Percentiles rank a stretch among this genome's conserved stretches.
phyloP scores from a whole-genome alignment of 2,329 filamentous ascomycete genomes.

The Aspergillus niger region DNA sequence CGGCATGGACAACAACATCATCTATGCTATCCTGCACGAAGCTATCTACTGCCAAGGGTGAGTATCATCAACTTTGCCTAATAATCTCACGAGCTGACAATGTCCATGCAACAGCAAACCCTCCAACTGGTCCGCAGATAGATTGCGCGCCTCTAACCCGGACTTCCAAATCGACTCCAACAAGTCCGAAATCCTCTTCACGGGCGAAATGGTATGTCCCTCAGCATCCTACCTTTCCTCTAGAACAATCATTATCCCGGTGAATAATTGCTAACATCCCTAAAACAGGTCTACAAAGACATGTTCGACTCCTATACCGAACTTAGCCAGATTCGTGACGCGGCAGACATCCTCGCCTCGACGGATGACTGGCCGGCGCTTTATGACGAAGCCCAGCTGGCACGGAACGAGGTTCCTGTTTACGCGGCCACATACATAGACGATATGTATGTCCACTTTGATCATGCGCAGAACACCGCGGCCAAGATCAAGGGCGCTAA shows the following conservation, averaged over 20 bases:
- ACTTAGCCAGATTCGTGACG: conserved; percentile 66
- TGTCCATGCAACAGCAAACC: conserved; percentile 45
- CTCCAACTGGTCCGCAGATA: conserved; percentile 74
- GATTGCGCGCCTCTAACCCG: conserved; percentile 36
- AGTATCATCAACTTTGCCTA: neutral
- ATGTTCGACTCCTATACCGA: conserved; percentile 82
- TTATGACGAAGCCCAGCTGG: conserved; percentile 73
- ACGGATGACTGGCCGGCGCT: conserved; percentile 71
- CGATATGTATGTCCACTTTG: conserved; percentile 90
- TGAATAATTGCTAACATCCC: neutral
- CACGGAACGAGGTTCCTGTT: conserved; percentile 77
- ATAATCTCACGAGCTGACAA: neutral
- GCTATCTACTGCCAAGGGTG: conserved; percentile 77
- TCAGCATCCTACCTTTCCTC: neutral
- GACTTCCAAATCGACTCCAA: conserved; percentile 50
- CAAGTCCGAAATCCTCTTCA: conserved; percentile 69
- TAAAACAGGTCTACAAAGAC: conserved; percentile 67
- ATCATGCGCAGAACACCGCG: conserved; percentile 72
- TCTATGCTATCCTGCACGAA: conserved; percentile 88
- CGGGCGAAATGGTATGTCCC: conserved; percentile 74
- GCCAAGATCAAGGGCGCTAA: conserved; percentile 73
- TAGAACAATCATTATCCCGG: neutral
- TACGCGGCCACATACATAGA: conserved; percentile 82
- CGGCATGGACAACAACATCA: conserved; percentile 72
- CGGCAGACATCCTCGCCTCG: conserved; percentile 70